phyloP scores from a whole-genome alignment of 148 eudicot species.

The Pharnaceum exiguum region DNA sequence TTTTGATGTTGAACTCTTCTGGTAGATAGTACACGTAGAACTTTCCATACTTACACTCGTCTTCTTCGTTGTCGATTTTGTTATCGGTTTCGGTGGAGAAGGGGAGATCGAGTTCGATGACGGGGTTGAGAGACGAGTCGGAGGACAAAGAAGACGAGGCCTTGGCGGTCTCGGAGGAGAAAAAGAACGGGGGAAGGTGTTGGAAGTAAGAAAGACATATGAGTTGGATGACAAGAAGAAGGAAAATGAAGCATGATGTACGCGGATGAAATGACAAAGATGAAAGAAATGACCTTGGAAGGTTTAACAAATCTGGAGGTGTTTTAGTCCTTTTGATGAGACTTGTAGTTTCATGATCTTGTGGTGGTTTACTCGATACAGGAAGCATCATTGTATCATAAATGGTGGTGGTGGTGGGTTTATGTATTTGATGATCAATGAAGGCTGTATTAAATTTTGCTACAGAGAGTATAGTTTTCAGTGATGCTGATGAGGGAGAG shows the following conservation, averaged over 20 bases:
- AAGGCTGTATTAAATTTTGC: no score
- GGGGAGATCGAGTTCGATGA: background rate
- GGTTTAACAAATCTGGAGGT: no score
- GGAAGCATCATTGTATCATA: no score
- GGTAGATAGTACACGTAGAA: slow-evolving; percentile 73
- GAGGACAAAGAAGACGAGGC: background rate
- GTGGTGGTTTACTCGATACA: no score
- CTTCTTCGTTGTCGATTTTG: background rate
- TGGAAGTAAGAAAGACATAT: slow-evolving; percentile 22
- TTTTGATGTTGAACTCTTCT: slow-evolving; percentile 39
- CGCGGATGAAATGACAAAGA: slow-evolving; percentile 38
- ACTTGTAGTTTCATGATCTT: no score
- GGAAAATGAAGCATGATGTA: slow-evolving; percentile 50
- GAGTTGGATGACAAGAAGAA: slow-evolving; percentile 51
- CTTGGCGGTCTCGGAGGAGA: background rate
- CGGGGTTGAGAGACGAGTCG: background rate
- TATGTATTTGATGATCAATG: no score
- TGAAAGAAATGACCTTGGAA: no score
- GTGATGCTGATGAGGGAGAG: no score
- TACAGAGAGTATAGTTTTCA: no score
- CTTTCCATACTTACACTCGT: slow-evolving; percentile 41
- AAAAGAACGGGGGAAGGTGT: slow-evolving; percentile 5
- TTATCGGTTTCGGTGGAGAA: background rate
- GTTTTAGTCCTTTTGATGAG: no score
- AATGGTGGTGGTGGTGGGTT: no score